Conservation (phyloP, 805 yeast genomes). For the Lachancea quebecensis region DNA sequence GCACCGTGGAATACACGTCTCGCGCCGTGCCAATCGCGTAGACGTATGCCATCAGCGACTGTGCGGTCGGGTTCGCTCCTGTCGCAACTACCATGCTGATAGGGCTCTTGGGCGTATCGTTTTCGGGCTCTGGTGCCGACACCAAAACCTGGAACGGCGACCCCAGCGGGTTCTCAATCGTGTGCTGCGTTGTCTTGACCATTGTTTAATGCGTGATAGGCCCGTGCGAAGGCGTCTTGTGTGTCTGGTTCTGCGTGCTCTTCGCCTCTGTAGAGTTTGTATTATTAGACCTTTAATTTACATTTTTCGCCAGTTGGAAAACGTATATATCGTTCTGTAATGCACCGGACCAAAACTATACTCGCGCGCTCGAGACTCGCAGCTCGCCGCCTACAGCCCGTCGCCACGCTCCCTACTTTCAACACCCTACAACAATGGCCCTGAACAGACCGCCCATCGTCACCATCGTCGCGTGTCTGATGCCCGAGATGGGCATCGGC, state of each 20-base stretch:
- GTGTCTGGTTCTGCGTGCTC: no score
- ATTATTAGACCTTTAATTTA: no score
- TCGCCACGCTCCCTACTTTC: no score
- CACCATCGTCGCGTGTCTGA: constrained; percentile 77
- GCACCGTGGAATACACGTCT: constrained; percentile 19
- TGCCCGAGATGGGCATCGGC: constrained; percentile 83
- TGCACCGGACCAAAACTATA: no score
- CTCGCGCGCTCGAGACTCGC: no score
- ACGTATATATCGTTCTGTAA: no score
- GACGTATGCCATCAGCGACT: constrained; percentile 1
- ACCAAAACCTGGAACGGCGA: constrained; percentile 9
- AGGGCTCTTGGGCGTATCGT: constrained; percentile 1
- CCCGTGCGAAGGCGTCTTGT: background rate
- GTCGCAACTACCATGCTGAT: constrained; percentile 3
- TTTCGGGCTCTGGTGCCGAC: constrained; percentile 13
- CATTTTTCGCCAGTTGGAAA: no score
- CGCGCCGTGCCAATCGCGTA: constrained; percentile 4
- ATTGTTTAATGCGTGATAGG: background rate
- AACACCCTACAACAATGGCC: no score
- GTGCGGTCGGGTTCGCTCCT: background rate
- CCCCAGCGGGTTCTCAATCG: constrained; percentile 7
- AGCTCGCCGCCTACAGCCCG: no score
- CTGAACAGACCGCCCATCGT: constrained; percentile 36
- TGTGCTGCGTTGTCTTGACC: constrained; percentile 3
- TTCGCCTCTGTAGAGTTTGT: no score